These are phyloP conservation scores for Immersiella caudata DNA, from an alignment of 495 filamentous ascomycete genomes.

Conservation along the genomic window DNA sequence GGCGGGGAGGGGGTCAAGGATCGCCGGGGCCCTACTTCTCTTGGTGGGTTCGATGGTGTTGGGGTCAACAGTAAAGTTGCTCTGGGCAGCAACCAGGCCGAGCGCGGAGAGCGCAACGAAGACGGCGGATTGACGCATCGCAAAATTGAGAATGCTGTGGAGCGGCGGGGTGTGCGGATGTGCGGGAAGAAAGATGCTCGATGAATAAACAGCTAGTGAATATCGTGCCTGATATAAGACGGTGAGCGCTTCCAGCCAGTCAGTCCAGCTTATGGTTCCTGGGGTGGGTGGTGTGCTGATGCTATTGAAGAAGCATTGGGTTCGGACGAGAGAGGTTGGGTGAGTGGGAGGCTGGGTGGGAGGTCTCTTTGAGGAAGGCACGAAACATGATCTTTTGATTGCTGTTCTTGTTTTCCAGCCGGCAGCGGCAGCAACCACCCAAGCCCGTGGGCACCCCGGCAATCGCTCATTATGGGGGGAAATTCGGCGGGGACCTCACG, in stretches of 20 bases:
- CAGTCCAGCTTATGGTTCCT: not conserved
- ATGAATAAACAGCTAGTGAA: slow-evolving; percentile 14
- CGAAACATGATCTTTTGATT: slow-evolving; percentile 33
- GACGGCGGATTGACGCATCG: slow-evolving; percentile 36
- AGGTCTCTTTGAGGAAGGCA: slow-evolving; percentile 33
- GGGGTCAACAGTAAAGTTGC: slow-evolving; percentile 40
- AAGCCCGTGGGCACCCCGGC: slow-evolving; percentile 4
- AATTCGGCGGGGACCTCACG: slow-evolving; percentile 33
- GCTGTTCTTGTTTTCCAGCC: slow-evolving; percentile 30
- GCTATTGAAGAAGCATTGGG: slow-evolving; percentile 15
- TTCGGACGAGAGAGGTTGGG: slow-evolving; percentile 11
- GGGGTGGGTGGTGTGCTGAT: not conserved
- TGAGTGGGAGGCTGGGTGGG: slow-evolving; percentile 19
- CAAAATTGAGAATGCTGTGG: slow-evolving; percentile 10
- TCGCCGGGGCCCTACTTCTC: slow-evolving; percentile 26
- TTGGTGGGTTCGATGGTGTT: slow-evolving; percentile 19
- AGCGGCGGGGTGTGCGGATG: not conserved
- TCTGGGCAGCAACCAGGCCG: slow-evolving; percentile 33
- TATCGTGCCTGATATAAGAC: slow-evolving; percentile 16
- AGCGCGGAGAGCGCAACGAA: slow-evolving; percentile 40
- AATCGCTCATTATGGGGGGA: slow-evolving; percentile 14
- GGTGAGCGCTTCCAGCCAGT: not conserved
- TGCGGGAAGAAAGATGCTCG: slow-evolving; percentile 5
- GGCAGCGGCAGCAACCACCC: slow-evolving; percentile 6
- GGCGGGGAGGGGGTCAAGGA: slow-evolving; percentile 3